Evolutionary conservation across 306 rosid species (phyloP), one percentile per base, ranked within the genome.

Genomic region (Astragalus glycyphyllos): DNA sequence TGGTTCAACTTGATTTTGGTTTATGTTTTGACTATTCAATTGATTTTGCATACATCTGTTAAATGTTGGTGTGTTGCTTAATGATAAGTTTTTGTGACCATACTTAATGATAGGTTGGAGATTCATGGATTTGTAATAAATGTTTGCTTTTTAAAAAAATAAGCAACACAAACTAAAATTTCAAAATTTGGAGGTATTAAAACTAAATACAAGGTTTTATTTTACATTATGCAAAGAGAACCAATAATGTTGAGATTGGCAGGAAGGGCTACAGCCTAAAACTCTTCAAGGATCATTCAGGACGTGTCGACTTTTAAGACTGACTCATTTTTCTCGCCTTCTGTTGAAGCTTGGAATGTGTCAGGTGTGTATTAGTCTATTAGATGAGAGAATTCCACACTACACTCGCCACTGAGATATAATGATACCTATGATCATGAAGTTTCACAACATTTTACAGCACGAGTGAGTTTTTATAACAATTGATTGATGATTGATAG

Each of bases 281-380:
- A n/a, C n/a, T n/a, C n/a, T 60, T 73, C 80, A 26, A 79, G 47
- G 59, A 50, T 65, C 48, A 48, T 62, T 14, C 74, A 84, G 53
- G 81, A 68, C 4, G 41, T 69, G 16, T 63, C 87, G 17, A 78
- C 81, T 58, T 74, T 38, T 55, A 69, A 67, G 53, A 38, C 60
- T 58, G 72, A 49, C 26, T 75, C 82, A 10, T 73, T 69, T 71
- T 60, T 53, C 65, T 55, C 84, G n/a, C 84, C 80, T 20, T 68
- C 75, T 69, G 77, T 17, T 64, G 41, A 55, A 32, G 71, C 71
- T 15, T 68, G 77, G 79, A 84, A 68, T 68, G 82, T 69, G 11
- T 55, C 84, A 69, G 88, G 95, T 87, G 40, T 69, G 86, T 38
- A 34, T 34, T 34, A 34, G 29, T 23, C 2, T 61, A 32, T 71